Conservation (phyloP, 148 eudicot genomes). For the Camellia sinensis region DNA sequence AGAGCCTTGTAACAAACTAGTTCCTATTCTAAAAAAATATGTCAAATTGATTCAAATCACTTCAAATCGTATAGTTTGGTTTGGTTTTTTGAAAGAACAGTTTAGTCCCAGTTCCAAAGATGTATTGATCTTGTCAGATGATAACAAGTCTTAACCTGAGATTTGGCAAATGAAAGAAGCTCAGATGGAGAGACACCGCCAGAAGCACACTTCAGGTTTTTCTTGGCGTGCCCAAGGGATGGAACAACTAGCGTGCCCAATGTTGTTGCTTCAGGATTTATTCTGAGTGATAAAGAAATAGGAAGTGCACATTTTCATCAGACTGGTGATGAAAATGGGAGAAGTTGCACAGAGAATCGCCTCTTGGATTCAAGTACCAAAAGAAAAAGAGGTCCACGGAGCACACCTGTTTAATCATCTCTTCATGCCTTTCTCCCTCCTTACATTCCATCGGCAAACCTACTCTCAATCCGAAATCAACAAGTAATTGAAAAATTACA, state of each 20-base stretch:
- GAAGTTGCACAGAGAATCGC: too few species aligned
- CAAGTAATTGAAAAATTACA: slow-evolving; percentile 24
- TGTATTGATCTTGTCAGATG: too few species aligned
- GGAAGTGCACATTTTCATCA: too few species aligned
- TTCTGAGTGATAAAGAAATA: too few species aligned
- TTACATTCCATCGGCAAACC: slow-evolving; percentile 41
- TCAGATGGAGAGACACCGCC: slow-evolving; percentile 57
- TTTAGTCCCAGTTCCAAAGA: not conserved
- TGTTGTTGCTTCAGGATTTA: too few species aligned
- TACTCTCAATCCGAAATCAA: slow-evolving; percentile 26
- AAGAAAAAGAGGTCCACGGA: slow-evolving; percentile 32
- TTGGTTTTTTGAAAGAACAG: too few species aligned
- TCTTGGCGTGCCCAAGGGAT: slow-evolving; percentile 26
- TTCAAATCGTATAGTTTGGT: too few species aligned
- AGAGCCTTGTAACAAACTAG: not conserved
- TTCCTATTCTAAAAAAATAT: too few species aligned
- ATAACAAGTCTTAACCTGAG: slow-evolving; percentile 52
- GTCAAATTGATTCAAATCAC: too few species aligned
- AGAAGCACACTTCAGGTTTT: slow-evolving; percentile 49
- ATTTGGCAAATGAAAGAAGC: slow-evolving; percentile 71
- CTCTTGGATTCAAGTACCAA: too few species aligned
- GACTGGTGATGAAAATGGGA: too few species aligned
- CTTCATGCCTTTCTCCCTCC: slow-evolving; percentile 88
- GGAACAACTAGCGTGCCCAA: too few species aligned
- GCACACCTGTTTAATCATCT: slow-evolving; percentile 65